Conservation (phyloP, 164 flowering plant species). For the Stephania cephalantha region DNA sequence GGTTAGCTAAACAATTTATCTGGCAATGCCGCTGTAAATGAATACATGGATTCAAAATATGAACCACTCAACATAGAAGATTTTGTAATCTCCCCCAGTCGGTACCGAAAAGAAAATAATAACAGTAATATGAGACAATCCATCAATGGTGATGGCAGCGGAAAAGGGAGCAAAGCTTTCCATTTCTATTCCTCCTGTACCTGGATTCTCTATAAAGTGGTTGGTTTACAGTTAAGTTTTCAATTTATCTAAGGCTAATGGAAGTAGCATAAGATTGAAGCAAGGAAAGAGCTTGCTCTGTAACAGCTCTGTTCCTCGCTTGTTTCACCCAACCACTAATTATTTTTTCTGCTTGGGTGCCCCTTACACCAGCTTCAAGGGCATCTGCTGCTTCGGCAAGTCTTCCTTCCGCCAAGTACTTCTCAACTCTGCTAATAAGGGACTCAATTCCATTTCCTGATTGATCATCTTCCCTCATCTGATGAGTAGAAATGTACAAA, state of each 20-base stretch:
- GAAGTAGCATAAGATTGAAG: conserved; percentile 83
- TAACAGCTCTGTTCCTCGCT: conserved; percentile 75
- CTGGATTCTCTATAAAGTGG: background rate
- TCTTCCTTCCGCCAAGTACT: conserved; percentile 69
- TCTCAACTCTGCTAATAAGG: conserved; percentile 62
- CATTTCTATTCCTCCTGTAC: too few species aligned
- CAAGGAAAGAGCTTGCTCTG: conserved; percentile 81
- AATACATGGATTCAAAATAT: conserved; percentile 1
- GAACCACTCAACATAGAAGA: background rate
- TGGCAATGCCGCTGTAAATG: conserved; percentile 6
- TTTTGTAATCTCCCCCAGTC: background rate
- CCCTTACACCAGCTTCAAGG: conserved; percentile 73
- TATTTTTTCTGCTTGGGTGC: conserved; percentile 69
- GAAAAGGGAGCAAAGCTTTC: too few species aligned
- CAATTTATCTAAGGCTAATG: conserved; percentile 45
- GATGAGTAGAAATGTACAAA: background rate
- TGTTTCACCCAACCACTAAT: conserved; percentile 62
- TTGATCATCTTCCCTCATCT: conserved; percentile 60
- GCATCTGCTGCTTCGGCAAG: conserved; percentile 83
- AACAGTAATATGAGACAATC: background rate
- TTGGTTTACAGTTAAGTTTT: background rate
- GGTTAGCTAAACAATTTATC: background rate
- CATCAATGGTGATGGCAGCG: background rate
- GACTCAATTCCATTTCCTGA: conserved; percentile 84
- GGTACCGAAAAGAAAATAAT: background rate